Evolutionary conservation across 495 filamentous ascomycete genomes (phyloP), one percentile per base, ranked within the genome.

Genomic region (Aspergillus saccharolyticus): DNA sequence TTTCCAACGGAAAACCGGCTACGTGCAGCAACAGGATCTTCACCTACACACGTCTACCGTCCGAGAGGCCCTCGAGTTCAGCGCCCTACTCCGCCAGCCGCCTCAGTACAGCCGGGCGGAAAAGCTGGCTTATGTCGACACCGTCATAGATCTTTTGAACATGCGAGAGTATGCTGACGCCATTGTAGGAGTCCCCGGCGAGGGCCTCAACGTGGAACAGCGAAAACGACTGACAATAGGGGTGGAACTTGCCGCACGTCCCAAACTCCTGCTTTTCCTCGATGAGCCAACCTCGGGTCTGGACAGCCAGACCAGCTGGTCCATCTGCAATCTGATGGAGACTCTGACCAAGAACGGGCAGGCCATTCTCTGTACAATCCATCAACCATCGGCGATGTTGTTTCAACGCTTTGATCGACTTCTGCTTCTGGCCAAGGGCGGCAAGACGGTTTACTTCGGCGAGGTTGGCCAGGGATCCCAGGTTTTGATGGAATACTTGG

Each of bases 281-380:
- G 91, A 96, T 65, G 91, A 96, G 63, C 90, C 91, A 21, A 91
- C 89, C 18, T 15, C 53, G 89, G 90, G 90, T 69, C 78, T 95
- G 17, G 90, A 95, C 69, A 84, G 82, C 61, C 89, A 96, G 62
- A 91, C 86, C 1, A 87, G 90, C 10, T 96, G 87, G 88, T 83
- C 89, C 22, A 95, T 96, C 61, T 77, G 88, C 49, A 75, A 83
- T 53, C 80, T 96, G 47, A 78, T 96, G 18, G 82, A 89, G 62
- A 91, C 90, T 66, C 78, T 96, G 39, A 89, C 91, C 44, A 85
- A 89, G 70, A 85, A 81, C 58, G 91, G 91, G 16, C 90, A 95
- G 69, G 90, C 91, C n/a, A 85, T 96, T 63, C 83, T 96, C 8
- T 94, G 89, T 69, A 96, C 91, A 7, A 96, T 98, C 58, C 94